Conservation (phyloP, 345 rosid genomes). For the Ceriops zippeliana region DNA sequence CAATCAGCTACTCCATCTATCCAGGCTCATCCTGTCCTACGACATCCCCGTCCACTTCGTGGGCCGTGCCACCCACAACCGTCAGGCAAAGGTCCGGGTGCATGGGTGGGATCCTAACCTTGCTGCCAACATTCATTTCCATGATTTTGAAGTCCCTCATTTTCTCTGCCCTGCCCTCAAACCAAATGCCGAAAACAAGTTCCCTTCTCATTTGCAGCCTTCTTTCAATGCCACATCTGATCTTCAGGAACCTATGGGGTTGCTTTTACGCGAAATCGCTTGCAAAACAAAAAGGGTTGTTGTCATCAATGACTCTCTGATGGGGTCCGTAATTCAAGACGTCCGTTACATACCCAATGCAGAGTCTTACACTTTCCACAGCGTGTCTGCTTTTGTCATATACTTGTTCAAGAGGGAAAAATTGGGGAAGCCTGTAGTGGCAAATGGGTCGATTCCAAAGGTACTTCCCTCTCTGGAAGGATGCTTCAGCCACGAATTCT, state of each 20-base stretch:
- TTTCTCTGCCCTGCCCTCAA: slow-evolving; percentile 32
- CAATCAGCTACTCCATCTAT: slow-evolving; percentile 54
- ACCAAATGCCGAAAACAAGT: slow-evolving; percentile 30
- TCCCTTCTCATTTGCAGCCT: slow-evolving; percentile 47
- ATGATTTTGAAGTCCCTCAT: slow-evolving; percentile 33
- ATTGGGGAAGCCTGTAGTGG: slow-evolving; percentile 13
- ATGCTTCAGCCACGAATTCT: slow-evolving; percentile 37
- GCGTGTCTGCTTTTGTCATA: slow-evolving; percentile 36
- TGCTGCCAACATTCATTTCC: slow-evolving; percentile 28
- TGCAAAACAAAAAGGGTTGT: slow-evolving; percentile 22
- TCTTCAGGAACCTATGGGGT: slow-evolving; percentile 27
- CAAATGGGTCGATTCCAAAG: slow-evolving; percentile 4
- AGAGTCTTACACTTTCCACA: slow-evolving; percentile 40
- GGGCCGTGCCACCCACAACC: slow-evolving; percentile 40
- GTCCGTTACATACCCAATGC: slow-evolving; percentile 26
- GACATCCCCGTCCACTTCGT: slow-evolving; percentile 41
- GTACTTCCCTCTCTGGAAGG: slow-evolving; percentile 42
- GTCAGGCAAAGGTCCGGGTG: slow-evolving; percentile 36
- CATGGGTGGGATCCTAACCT: slow-evolving; percentile 30
- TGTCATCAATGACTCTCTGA: slow-evolving; percentile 41
- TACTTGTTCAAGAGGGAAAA: slow-evolving; percentile 21
- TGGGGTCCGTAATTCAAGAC: slow-evolving; percentile 42
- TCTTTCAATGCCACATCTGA: slow-evolving; percentile 27
- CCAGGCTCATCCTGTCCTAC: slow-evolving; percentile 35
- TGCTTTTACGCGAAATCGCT: slow-evolving; percentile 28